Evolutionary conservation across 305 asterid genomes (phyloP).

Genomic region (Fraxinus platypoda): DNA sequence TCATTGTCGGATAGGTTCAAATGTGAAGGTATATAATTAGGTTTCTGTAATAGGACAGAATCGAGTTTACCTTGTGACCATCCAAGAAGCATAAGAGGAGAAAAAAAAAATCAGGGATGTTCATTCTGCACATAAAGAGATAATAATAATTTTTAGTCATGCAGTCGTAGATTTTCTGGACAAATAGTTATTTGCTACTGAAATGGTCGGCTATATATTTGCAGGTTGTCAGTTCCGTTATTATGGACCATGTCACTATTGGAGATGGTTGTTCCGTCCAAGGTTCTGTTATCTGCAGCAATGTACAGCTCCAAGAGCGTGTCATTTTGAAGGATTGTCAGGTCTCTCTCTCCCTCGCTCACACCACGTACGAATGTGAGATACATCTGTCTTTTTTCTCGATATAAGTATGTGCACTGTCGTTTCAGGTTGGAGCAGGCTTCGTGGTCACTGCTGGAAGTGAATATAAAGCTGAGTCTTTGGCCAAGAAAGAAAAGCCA

Average conservation of each 20-base stretch:
- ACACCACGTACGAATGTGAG: background rate
- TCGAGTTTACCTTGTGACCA: background rate
- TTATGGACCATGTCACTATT: slow-evolving; percentile 80
- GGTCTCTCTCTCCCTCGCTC: slow-evolving; percentile 40
- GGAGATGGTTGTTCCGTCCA: slow-evolving; percentile 95
- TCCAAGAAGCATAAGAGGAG: background rate
- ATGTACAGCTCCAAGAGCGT: slow-evolving; percentile 93
- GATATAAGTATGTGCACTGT: background rate
- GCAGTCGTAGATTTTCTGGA: background rate
- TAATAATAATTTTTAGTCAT: too few relatives aligned
- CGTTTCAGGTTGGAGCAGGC: slow-evolving; percentile 85
- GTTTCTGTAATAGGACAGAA: background rate
- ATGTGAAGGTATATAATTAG: slow-evolving; percentile 67
- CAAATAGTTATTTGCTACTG: background rate
- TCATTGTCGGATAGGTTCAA: slow-evolving; percentile 96
- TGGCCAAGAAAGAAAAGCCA: slow-evolving; percentile 80
- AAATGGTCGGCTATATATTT: background rate
- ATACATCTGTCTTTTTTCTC: background rate
- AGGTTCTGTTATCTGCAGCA: slow-evolving; percentile 86
- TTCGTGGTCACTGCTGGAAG: slow-evolving; percentile 80
- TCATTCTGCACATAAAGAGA: background rate
- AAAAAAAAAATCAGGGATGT: background rate
- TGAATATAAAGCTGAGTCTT: slow-evolving; percentile 84
- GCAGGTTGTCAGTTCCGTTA: slow-evolving; percentile 86
- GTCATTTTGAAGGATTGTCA: slow-evolving; percentile 88